A percentile compares a stretch with the other conserved stretches of the same genome.
Conservation (phyloP, 2,329 filamentous ascomycete species). For the Fusarium paranaense region DNA sequence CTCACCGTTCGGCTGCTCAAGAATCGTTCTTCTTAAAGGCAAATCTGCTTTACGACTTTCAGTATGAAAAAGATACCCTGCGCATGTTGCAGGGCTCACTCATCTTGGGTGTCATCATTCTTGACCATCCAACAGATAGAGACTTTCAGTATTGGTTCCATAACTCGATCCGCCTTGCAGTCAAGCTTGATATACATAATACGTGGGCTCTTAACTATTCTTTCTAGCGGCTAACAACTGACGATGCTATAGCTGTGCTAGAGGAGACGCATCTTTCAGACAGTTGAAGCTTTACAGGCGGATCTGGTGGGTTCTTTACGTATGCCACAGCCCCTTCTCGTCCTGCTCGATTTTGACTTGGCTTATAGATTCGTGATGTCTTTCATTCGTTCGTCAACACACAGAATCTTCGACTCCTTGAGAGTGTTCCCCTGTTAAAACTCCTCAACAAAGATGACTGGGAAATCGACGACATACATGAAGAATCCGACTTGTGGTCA, state of each 20-base stretch:
- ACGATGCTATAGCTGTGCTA: neutral
- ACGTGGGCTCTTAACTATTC: neutral
- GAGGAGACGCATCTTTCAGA: neutral
- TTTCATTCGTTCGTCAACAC: constrained; percentile 28
- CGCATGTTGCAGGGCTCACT: constrained; percentile 28
- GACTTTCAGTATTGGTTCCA: constrained; percentile 38
- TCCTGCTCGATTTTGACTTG: neutral
- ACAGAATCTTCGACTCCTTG: neutral
- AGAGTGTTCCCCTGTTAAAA: neutral
- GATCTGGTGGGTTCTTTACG: constrained; percentile 36
- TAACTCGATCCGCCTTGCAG: constrained; percentile 25
- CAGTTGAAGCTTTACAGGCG: constrained; percentile 11
- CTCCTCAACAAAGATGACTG: constrained; percentile 18
- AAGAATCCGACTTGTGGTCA: neutral
- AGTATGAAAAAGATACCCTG: constrained; percentile 9
- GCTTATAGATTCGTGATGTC: constrained; percentile 5
- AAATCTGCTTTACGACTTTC: constrained; percentile 32
- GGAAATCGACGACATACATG: constrained; percentile 10
- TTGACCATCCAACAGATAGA: constrained; percentile 22
- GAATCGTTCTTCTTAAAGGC: constrained; percentile 29
- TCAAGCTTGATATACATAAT: constrained; percentile 8
- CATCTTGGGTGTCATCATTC: constrained; percentile 13
- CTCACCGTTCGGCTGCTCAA: constrained; percentile 15
- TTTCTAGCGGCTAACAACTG: neutral
- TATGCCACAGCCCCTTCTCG: neutral